Base-by-base conservation (phyloP, 164 flowering plant genomes). In the Macadamia tetraphylla region DNA sequence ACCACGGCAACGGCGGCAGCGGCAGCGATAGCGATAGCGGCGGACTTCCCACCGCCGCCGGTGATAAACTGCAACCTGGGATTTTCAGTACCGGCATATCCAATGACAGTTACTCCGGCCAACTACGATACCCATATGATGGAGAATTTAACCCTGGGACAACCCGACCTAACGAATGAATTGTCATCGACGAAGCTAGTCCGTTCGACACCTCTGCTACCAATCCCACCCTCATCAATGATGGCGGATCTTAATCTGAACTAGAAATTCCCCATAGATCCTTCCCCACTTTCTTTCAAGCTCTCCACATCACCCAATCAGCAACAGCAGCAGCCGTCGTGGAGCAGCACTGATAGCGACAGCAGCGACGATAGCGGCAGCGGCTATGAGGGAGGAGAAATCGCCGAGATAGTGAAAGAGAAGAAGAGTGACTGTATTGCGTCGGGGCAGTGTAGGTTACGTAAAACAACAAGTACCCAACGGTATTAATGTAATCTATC, bases 231-330 rank as follows among this genome's bases (percentile, higher is more conserved):
- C 23, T 23, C 23, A 23, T 23, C 23, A 4, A 81, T 83, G 73
- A 76, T 89, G 81, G 82, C 83, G 4, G 71, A 74, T 62, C 83
- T 87, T 6, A 78, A 81, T 66, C 61, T 89, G 63, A 86, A 82
- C 73, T 61, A 79, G 69, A 69, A 69, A 55, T 63, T 81, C 11
- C 49, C 60, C 23, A 44, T 63, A 29, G 78, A 81, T n/a, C 66
- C 71, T 1, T 64, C 73, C 53, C 80, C 82, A 40, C 55, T 85
- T 23, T 76, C 87, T 15, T 79, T 86, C 40, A 77, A 71, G 46
- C 83, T 83, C 46, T 72, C 89, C 0, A 67, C 77, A 35, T 51
- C 77, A 10, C 35, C 35, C 1, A 73, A 72, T 29, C 73, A 76
- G 44, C 23, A 23, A 0, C 0, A 23, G 23, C 23, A 23, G 23